phyloP scores from a whole-genome alignment of 1,284 basidiomycete species.

The Amylostereum areolatum region DNA sequence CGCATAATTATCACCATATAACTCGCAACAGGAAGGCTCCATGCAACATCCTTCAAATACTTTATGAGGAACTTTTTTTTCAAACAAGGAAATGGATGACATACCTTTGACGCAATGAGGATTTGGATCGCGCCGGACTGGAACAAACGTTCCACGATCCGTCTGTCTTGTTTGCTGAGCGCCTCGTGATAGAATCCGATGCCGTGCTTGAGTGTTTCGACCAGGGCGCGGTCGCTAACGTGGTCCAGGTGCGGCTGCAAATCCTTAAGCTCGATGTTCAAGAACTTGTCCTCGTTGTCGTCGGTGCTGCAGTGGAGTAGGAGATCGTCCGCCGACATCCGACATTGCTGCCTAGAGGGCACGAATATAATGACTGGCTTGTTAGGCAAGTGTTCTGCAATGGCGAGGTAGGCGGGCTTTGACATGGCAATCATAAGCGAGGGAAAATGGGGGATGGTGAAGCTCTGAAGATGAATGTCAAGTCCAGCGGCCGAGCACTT shows the following conservation, averaged over 20 bases:
- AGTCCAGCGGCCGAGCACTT: constrained; percentile 90
- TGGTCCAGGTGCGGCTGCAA: constrained; percentile 87
- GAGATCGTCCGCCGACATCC: constrained; percentile 88
- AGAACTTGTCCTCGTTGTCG: constrained; percentile 79
- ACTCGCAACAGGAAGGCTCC: constrained; percentile 89
- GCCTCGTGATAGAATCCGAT: constrained; percentile 97
- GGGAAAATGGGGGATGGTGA: constrained; percentile 95
- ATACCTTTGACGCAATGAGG: constrained; percentile 86
- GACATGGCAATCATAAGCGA: constrained; percentile 99
- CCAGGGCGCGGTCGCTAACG: constrained; percentile 72
- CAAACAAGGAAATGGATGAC: constrained; percentile 12
- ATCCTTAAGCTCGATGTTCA: constrained; percentile 84
- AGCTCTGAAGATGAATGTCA: constrained; percentile 98
- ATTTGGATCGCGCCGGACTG: constrained; percentile 94
- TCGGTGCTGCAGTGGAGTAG: constrained; percentile 88
- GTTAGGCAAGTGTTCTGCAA: constrained; percentile 81
- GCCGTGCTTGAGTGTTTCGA: constrained; percentile 83
- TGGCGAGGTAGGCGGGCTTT: constrained; percentile 94
- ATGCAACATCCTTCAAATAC: constrained; percentile 75
- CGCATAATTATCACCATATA: constrained; percentile 99
- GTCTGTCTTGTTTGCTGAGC: constrained; percentile 85
- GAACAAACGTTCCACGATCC: constrained; percentile 91
- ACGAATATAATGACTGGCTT: constrained; percentile 94
- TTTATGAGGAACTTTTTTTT: constrained; percentile 1
- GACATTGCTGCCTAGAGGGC: constrained; percentile 90